These are phyloP conservation scores for Candida cerambycidarum DNA, from an alignment of 805 yeast species.

Conservation along the genomic window DNA sequence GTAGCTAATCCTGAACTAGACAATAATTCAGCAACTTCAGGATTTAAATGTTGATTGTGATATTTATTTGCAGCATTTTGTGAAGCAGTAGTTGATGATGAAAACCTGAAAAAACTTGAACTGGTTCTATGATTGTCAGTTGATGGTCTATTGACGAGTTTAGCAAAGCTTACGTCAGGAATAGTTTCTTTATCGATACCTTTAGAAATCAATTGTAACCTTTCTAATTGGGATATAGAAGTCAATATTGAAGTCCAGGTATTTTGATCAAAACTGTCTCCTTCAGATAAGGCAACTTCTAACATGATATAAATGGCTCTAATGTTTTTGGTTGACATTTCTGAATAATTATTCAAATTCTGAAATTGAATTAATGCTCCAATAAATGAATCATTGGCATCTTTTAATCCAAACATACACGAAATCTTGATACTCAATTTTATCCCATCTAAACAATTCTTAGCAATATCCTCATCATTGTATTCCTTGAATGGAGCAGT, in stretches of 20 bases:
- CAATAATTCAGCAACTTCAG: slow-evolving; percentile 56
- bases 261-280: slow-evolving; percentile 54
- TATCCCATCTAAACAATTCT: slow-evolving; percentile 79
- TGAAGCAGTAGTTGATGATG: slow-evolving; percentile 48
- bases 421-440: slow-evolving; percentile 80
- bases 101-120: slow-evolving; percentile 56
- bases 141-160: slow-evolving; percentile 55
- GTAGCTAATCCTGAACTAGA: slow-evolving; percentile 70
- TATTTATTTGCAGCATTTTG: slow-evolving; percentile 71
- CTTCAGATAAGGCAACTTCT: slow-evolving; percentile 76
- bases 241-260: slow-evolving; percentile 86
- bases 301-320: slow-evolving; percentile 74
- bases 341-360: slow-evolving; percentile 74
- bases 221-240: slow-evolving; percentile 86
- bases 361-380: slow-evolving; percentile 88
- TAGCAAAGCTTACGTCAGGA: slow-evolving; percentile 82
- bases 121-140: slow-evolving; percentile 47
- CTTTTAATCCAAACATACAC: slow-evolving; percentile 76
- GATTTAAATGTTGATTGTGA: slow-evolving; percentile 65
- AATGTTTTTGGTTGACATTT: slow-evolving; percentile 75
- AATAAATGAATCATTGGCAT: slow-evolving; percentile 85
- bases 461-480: slow-evolving; percentile 70
- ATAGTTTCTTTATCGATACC: slow-evolving; percentile 82
- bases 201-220: slow-evolving; percentile 81
- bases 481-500: slow-evolving; percentile 92